Evolutionary conservation across 306 rosid species (phyloP), one percentile per base, ranked within the genome.

Genomic region (Sophora flavescens): DNA sequence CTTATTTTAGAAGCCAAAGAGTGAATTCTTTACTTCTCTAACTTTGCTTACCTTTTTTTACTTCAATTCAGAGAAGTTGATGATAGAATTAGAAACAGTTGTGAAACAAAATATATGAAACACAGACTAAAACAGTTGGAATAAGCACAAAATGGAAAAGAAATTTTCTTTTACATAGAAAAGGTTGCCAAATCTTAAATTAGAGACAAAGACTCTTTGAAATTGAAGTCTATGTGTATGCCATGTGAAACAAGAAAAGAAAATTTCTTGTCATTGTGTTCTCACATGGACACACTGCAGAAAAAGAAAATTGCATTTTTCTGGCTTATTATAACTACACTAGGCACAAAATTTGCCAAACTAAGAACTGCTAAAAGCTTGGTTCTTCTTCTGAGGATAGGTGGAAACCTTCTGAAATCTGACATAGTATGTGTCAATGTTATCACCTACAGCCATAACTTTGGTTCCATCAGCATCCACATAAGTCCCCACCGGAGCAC

Each of bases 401-500:
- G 15, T 35, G 0, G 39, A 30, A 61, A 16, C 72, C n/a, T 59
- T 80, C 66, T 80, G 84, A 47, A 80, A 80, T 41, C 84, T 80
- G 0, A 80, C 71, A 80, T 80, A 80, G 63, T 80, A 80, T 2
- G 84, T 58, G 0, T 74, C 71, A 59, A 80, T 48, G 10, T 57
- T 26, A 13, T 80, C 80, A 4, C 84, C 84, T 2, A 81, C 52
- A 60, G 84, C 84, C 84, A 81, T 50, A 62, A 81, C 84, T 41
- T 61, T 81, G 33, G 84, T 81, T 16, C 80, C 80, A 75, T 75
- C 84, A 17, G 61, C 2, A 81, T 81, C 84, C 3, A 0, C 72
- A 75, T 15, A 81, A 6, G 77, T 75, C 3, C 80, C 80, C 2
- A 81, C 80, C 39, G 84, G 84, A 68, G 84, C 80, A 75, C 84